Percentiles rank a stretch among this genome's conserved stretches.
Conservation (phyloP, 208 protist genomes). For the Acanthamoeba quina region DNA sequence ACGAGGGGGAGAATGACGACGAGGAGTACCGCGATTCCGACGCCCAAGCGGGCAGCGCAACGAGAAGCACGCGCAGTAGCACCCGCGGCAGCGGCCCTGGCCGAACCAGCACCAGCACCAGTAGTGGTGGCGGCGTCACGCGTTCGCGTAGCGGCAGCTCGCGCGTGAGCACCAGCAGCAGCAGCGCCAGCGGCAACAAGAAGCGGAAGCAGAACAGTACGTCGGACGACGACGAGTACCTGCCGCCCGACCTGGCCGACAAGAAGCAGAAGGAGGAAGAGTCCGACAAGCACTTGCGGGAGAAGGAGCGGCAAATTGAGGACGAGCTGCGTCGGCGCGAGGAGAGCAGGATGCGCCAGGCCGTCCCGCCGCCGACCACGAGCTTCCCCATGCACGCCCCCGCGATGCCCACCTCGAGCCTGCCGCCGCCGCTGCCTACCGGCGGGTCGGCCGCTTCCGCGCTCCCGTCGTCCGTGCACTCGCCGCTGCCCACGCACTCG, state of each 20-base stretch:
- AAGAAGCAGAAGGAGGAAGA: slow-evolving; percentile 37
- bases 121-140: neutral
- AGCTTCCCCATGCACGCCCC: neutral
- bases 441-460: neutral
- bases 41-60: neutral
- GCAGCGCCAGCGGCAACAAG: slow-evolving; percentile 7
- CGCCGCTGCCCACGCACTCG: slow-evolving; percentile 37
- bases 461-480: neutral
- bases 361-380: neutral
- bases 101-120: neutral
- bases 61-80: slow-evolving; percentile 30
- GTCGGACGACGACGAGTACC: slow-evolving; percentile 8
- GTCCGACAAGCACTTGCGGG: neutral
- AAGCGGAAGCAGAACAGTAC: slow-evolving; percentile 24
- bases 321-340: slow-evolving; percentile 28
- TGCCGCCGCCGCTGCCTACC: slow-evolving; percentile 28
- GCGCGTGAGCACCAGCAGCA: neutral
- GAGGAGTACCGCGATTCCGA: slow-evolving; percentile 15
- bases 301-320: slow-evolving; percentile 37
- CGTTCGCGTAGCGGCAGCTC: neutral
- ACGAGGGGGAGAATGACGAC: slow-evolving; percentile 7
- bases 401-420: neutral
- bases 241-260: slow-evolving; percentile 43
- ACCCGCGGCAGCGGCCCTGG: neutral
- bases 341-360: slow-evolving; percentile 31